A percentile compares a stretch with the other conserved stretches of the same genome.
Evolutionary conservation across 495 filamentous ascomycete species (phyloP).

Genomic region (Letharia lupina): DNA sequence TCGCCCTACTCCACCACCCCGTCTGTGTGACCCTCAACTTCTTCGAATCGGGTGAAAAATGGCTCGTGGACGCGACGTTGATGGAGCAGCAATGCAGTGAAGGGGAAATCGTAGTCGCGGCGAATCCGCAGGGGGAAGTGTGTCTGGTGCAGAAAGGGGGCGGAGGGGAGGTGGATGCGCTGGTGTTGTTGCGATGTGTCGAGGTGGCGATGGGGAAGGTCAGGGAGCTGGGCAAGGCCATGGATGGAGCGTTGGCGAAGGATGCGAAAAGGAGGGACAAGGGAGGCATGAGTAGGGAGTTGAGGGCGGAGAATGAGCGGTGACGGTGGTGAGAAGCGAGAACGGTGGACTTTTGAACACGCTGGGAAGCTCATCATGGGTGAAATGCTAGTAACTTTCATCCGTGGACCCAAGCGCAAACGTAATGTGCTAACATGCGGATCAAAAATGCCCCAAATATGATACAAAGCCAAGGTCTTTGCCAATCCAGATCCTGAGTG

Average conservation of each 20-base stretch:
- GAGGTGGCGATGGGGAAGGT: conserved; percentile 64
- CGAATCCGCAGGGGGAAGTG: conserved; percentile 85
- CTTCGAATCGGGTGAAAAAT: conserved; percentile 47
- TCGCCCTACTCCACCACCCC: conserved; percentile 84
- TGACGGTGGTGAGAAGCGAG: conserved; percentile 14
- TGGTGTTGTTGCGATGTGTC: conserved; percentile 62
- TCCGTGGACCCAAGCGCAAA: neutral
- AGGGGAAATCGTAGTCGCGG: conserved; percentile 72
- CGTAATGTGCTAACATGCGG: neutral
- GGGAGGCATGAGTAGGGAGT: conserved; percentile 63
- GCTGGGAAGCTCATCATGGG: neutral
- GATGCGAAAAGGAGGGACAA: conserved; percentile 69
- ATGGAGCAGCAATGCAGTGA: conserved; percentile 81
- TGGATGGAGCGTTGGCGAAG: conserved; percentile 63
- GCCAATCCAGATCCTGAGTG: too few relatives aligned
- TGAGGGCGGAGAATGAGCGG: conserved; percentile 75
- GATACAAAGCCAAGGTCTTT: neutral
- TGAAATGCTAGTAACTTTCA: neutral
- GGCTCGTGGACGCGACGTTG: conserved; percentile 68
- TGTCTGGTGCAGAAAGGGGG: conserved; percentile 86
- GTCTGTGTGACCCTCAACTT: conserved; percentile 79
- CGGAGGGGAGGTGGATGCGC: conserved; percentile 68
- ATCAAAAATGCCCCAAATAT: neutral
- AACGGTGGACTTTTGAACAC: neutral
- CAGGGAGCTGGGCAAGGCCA: conserved; percentile 62